These are phyloP conservation scores for Trichoderma asperellum DNA, from an alignment of 2,329 filamentous ascomycete species.

Conservation along the genomic window DNA sequence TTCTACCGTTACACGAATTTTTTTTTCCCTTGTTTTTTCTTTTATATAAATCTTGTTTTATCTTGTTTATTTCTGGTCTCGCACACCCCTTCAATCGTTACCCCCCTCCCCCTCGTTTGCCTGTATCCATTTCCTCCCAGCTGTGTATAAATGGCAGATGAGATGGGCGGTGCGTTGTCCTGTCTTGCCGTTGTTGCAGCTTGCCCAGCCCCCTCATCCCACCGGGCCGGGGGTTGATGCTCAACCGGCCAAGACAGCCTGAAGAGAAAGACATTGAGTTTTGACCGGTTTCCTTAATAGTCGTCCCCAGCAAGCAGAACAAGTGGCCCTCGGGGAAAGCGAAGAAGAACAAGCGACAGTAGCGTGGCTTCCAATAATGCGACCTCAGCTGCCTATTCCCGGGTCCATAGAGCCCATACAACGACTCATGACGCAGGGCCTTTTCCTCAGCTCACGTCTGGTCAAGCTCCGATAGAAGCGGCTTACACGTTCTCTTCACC, in stretches of 20 bases:
- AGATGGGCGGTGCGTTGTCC: conserved; percentile 7
- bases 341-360: conserved; percentile 17
- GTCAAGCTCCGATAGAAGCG: not conserved
- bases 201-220: conserved; percentile 9
- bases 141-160: not conserved
- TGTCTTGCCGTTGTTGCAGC: conserved; percentile 10
- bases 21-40: not conserved
- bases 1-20: not conserved
- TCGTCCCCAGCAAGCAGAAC: not conserved
- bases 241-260: conserved; percentile 18
- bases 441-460: not conserved
- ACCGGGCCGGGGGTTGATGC: conserved; percentile 16
- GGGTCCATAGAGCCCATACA: not conserved
- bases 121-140: conserved; percentile 5
- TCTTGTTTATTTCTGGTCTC: not conserved
- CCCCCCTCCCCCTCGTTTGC: conserved; percentile 15
- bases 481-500: conserved; percentile 1
- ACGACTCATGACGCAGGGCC: not conserved
- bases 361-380: not conserved
- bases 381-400: conserved; percentile 6
- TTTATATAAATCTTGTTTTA: not conserved
- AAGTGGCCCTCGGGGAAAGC: conserved; percentile 14
- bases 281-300: conserved; percentile 28
- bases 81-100: conserved; percentile 16
- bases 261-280: conserved; percentile 4